Percentiles rank a stretch among this genome's conserved stretches.
These are phyloP conservation scores for Suhomyces bribrorum DNA, from an alignment of 1,139 yeast genomes.

Conservation along the genomic window DNA sequence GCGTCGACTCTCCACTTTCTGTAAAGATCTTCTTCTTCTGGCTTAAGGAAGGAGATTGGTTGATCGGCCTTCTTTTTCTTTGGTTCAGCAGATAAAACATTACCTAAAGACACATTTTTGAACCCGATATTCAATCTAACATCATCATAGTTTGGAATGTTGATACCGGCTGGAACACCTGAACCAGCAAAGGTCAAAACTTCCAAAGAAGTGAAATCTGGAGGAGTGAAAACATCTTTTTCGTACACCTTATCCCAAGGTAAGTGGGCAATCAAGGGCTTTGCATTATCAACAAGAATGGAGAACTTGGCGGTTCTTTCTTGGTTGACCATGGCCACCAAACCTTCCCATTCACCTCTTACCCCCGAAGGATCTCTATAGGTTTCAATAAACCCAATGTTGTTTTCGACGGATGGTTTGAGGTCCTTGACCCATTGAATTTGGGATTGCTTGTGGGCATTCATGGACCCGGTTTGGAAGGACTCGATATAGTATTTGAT, in stretches of 20 bases:
- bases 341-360: conserved; percentile 92
- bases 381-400: conserved; percentile 88
- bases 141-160: conserved; percentile 89
- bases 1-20: conserved; percentile 78
- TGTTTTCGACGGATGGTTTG: conserved; percentile 81
- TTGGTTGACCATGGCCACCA: conserved; percentile 89
- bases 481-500: conserved; percentile 65
- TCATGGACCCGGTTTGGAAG: conserved; percentile 79
- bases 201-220: conserved; percentile 87
- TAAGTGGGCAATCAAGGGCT: conserved; percentile 59
- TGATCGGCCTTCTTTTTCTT: conserved; percentile 65
- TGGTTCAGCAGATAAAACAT: conserved; percentile 69
- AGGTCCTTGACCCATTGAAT: conserved; percentile 85
- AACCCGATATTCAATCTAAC: conserved; percentile 81
- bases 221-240: conserved; percentile 84
- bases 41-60: conserved; percentile 65
- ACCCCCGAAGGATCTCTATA: conserved; percentile 91
- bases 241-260: conserved; percentile 81
- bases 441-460: conserved; percentile 83
- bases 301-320: conserved; percentile 82
- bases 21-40: conserved; percentile 54
- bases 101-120: conserved; percentile 86
- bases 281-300: conserved; percentile 65
- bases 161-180: conserved; percentile 91
- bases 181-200: conserved; percentile 87